A percentile compares a stretch with the other conserved stretches of the same genome.
phyloP scores from a whole-genome alignment of 2,329 filamentous ascomycete species.

The Xylariomycetidae sp. region DNA sequence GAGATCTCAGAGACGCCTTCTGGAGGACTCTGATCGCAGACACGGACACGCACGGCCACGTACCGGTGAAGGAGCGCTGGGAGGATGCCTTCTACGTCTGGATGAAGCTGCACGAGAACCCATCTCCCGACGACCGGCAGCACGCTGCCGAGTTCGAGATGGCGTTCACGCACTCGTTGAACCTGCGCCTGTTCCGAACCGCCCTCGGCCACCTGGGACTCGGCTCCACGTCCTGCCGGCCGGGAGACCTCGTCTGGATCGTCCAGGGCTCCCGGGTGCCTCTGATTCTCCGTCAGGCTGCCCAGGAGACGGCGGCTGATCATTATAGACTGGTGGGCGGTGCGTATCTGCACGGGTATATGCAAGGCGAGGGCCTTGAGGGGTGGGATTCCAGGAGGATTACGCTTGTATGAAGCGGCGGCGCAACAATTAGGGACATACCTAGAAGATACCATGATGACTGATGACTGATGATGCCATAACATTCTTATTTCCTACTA shows the following conservation, averaged over 20 bases:
- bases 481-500: too few species aligned
- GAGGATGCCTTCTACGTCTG: conserved; percentile 13
- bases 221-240: conserved; percentile 12
- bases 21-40: conserved; percentile 16
- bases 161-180: conserved; percentile 16
- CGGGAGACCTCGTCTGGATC: conserved; percentile 15
- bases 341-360: conserved; percentile 16
- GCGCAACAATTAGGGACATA: too few species aligned
- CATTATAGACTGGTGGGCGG: conserved; percentile 14
- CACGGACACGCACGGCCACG: conserved; percentile 8
- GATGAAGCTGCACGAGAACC: conserved; percentile 9
- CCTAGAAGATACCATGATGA: too few species aligned
- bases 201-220: conserved; percentile 12
- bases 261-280: conserved; percentile 16
- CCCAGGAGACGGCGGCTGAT: not conserved
- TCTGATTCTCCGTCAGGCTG: conserved; percentile 9
- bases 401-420: too few species aligned
- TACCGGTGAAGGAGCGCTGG: conserved; percentile 13
- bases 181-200: conserved; percentile 15
- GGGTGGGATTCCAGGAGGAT: conserved; percentile 7
- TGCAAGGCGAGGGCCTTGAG: conserved; percentile 15
- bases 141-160: conserved; percentile 12
- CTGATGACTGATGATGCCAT: too few species aligned
- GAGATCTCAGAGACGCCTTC: conserved; percentile 13
- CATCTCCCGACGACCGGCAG: conserved; percentile 5